Evolutionary conservation across 805 yeast genomes (phyloP).

Genomic region (Maudiozyma barnettii): DNA sequence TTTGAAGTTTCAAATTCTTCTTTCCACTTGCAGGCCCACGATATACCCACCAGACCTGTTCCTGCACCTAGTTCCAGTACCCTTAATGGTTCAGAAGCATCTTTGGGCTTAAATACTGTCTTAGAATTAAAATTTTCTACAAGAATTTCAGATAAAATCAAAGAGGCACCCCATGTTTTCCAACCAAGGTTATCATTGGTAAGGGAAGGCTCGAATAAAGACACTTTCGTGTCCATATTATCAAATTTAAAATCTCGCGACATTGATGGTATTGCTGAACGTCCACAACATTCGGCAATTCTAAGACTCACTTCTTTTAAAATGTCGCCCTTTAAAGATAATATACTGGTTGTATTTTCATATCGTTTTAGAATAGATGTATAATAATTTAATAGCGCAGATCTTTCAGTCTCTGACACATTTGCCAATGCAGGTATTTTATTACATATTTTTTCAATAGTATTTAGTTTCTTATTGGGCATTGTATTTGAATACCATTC

Average conservation of each 20-base stretch:
- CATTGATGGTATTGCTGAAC: conserved; percentile 71
- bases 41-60: conserved; percentile 83
- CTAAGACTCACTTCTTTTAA: conserved; percentile 50
- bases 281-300: conserved; percentile 73
- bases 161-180: conserved; percentile 94
- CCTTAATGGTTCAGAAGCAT: conserved; percentile 10
- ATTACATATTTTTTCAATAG: conserved; percentile 25
- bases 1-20: conserved; percentile 28
- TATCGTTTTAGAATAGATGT: conserved; percentile 35
- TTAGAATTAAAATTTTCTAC: conserved; percentile 18
- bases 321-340: conserved; percentile 21
- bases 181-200: conserved; percentile 82
- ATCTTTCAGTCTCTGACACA: conserved; percentile 1
- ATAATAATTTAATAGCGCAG: conserved; percentile 28
- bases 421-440: conserved; percentile 17
- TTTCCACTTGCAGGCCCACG: conserved; percentile 34
- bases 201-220: conserved; percentile 70
- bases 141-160: conserved; percentile 52
- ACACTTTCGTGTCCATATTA: conserved; percentile 23
- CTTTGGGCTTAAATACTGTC: conserved; percentile 2
- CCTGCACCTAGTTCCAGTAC: conserved; percentile 88
- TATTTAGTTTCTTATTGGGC: conserved; percentile 20
- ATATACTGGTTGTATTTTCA: not conserved
- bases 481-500: conserved; percentile 38
- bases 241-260: conserved; percentile 47